Conservation (phyloP, 2,329 filamentous ascomycete species). For the Ophiostoma novo-ulmi region DNA sequence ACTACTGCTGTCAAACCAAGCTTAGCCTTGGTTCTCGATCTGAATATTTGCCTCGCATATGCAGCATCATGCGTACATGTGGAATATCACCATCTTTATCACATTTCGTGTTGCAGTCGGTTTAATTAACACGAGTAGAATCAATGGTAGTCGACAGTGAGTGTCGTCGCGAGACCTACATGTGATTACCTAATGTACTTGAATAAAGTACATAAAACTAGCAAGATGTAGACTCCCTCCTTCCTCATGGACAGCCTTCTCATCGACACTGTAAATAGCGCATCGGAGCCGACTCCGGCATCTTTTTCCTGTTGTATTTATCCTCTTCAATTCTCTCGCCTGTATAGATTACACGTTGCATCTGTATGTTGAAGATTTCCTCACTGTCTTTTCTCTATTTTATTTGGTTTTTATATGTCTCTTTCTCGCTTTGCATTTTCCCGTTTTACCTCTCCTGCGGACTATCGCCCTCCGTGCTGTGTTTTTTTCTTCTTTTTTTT, state of each 20-base stretch:
- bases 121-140: background rate
- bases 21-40: background rate
- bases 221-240: background rate
- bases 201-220: background rate
- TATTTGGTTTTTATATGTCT: background rate
- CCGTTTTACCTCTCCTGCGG: background rate
- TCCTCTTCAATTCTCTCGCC: background rate
- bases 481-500: background rate
- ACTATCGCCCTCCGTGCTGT: background rate
- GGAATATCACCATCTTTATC: background rate
- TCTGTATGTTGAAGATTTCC: background rate
- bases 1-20: background rate
- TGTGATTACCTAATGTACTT: background rate
- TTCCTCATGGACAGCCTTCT: background rate
- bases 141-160: background rate
- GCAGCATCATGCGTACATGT: slow-evolving; percentile 6
- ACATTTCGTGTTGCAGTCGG: background rate
- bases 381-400: background rate
- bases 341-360: background rate
- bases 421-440: background rate
- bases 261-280: background rate
- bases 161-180: background rate
- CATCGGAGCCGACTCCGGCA: background rate
- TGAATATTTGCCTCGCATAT: background rate
- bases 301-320: background rate